Percentiles rank a stretch among this genome's conserved stretches.
Conservation (phyloP, 768 basidiomycete genomes). For the Suillus bovinus region DNA sequence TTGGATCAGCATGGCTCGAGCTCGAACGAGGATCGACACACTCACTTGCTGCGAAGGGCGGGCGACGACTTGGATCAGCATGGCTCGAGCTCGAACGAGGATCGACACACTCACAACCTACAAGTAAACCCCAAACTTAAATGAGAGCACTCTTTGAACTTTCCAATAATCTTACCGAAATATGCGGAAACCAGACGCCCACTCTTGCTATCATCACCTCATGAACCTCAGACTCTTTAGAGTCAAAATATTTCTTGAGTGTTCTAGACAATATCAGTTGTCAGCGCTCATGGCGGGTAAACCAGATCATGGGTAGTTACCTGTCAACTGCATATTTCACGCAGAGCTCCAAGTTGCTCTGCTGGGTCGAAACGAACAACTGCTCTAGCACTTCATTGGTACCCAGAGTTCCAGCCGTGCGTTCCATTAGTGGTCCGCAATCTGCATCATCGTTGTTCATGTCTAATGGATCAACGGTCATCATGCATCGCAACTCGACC, state of each 20-base stretch:
- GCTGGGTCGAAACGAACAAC: slow-evolving; percentile 26
- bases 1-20: too few relatives aligned
- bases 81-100: too few relatives aligned
- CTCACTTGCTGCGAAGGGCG: too few relatives aligned
- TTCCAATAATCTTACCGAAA: background rate
- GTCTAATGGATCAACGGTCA: slow-evolving; percentile 11
- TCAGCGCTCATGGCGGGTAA: too few relatives aligned
- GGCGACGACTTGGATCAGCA: too few relatives aligned
- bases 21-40: too few relatives aligned
- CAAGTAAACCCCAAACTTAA: background rate
- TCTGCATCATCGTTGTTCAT: slow-evolving; percentile 18
- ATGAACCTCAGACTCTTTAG: background rate
- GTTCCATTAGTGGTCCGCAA: slow-evolving; percentile 17
- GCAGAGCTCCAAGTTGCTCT: slow-evolving; percentile 23
- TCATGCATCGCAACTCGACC: background rate
- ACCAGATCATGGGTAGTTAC: background rate
- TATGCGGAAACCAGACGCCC: background rate
- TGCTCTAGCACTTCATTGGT: slow-evolving; percentile 16
- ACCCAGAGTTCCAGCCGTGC: slow-evolving; percentile 22
- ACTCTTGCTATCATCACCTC: background rate
- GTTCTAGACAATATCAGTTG: background rate
- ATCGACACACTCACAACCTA: background rate
- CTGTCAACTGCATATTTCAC: slow-evolving; percentile 7
- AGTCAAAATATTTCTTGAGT: too few relatives aligned
- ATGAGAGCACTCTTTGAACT: background rate